phyloP scores from a whole-genome alignment of 2,329 filamentous ascomycete species.

The Trichoderma atroviride region DNA sequence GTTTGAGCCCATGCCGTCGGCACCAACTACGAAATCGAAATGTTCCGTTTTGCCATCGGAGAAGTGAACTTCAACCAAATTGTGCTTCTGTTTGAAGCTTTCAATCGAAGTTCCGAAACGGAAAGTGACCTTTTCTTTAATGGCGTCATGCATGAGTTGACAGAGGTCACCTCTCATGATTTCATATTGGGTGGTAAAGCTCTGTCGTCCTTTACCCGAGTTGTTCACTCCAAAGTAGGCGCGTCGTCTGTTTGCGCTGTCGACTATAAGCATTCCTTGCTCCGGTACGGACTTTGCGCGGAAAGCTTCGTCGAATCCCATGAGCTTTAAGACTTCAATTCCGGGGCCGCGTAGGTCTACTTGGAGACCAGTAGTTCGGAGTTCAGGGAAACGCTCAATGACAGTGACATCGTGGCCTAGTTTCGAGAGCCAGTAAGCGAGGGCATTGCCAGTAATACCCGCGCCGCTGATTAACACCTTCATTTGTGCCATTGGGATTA shows the following conservation, averaged over 20 bases:
- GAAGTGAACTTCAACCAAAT: constrained; percentile 27
- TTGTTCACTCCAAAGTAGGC: constrained; percentile 39
- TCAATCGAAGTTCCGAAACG: constrained; percentile 38
- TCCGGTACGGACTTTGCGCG: constrained; percentile 47
- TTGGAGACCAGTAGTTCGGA: constrained; percentile 45
- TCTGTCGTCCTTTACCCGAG: constrained; percentile 22
- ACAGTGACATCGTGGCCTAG: constrained; percentile 41
- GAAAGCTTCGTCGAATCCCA: constrained; percentile 44
- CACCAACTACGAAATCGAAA: constrained; percentile 29
- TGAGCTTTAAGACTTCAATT: constrained; percentile 43
- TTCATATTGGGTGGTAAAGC: constrained; percentile 54
- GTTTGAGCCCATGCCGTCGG: constrained; percentile 30
- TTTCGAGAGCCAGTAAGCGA: constrained; percentile 38
- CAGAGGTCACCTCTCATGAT: constrained; percentile 58
- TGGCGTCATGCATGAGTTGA: constrained; percentile 45
- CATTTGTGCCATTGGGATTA: constrained; percentile 16
- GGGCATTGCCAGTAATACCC: constrained; percentile 39
- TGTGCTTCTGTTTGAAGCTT: constrained; percentile 31
- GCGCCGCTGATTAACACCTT: constrained; percentile 33
- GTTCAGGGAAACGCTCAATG: constrained; percentile 42
- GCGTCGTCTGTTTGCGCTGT: constrained; percentile 43
- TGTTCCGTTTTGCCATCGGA: constrained; percentile 28
- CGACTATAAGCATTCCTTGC: constrained; percentile 52
- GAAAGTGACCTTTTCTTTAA: constrained; percentile 35
- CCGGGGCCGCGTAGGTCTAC: constrained; percentile 51